Evolutionary conservation across 768 basidiomycete genomes (phyloP).

Genomic region (Hebeloma cylindrosporum): DNA sequence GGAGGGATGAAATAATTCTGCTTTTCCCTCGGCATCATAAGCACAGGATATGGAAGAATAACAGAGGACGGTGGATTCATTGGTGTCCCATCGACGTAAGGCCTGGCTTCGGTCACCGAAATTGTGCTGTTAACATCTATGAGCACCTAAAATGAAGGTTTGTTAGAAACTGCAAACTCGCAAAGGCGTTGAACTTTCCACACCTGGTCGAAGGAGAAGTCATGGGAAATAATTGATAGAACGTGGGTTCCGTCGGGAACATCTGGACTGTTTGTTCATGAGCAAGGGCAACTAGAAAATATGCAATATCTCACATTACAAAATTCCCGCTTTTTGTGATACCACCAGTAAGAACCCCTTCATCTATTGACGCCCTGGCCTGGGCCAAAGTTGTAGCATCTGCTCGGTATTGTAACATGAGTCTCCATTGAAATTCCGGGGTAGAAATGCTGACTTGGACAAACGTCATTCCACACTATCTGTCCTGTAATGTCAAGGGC

Average conservation of each 20-base stretch:
- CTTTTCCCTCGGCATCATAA: slow-evolving; percentile 52
- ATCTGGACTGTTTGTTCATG: slow-evolving; percentile 48
- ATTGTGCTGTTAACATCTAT: slow-evolving; percentile 56
- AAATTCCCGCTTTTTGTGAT: slow-evolving; percentile 62
- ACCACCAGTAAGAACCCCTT: slow-evolving; percentile 52
- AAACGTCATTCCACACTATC: slow-evolving; percentile 71
- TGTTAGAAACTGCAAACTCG: slow-evolving; percentile 2
- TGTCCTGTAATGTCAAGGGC: slow-evolving; percentile 62
- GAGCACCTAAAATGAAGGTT: slow-evolving; percentile 48
- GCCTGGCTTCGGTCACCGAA: slow-evolving; percentile 45
- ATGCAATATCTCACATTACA: slow-evolving; percentile 51
- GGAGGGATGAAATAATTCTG: slow-evolving; percentile 65
- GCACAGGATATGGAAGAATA: slow-evolving; percentile 61
- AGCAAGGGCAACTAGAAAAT: neutral
- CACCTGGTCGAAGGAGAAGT: slow-evolving; percentile 73
- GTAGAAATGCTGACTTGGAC: slow-evolving; percentile 47
- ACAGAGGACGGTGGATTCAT: slow-evolving; percentile 56
- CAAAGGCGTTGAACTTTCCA: slow-evolving; percentile 12
- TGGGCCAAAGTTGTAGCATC: slow-evolving; percentile 47
- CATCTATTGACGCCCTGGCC: slow-evolving; percentile 60
- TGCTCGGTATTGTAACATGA: slow-evolving; percentile 8
- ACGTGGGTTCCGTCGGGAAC: slow-evolving; percentile 70
- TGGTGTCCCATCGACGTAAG: slow-evolving; percentile 70
- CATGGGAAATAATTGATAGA: slow-evolving; percentile 65
- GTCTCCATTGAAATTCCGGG: slow-evolving; percentile 7